A percentile compares a stretch with the other conserved stretches of the same genome.
These are phyloP conservation scores for Acanthamoeba royreba DNA, from an alignment of 208 protist genomes.

Conservation along the genomic window DNA sequence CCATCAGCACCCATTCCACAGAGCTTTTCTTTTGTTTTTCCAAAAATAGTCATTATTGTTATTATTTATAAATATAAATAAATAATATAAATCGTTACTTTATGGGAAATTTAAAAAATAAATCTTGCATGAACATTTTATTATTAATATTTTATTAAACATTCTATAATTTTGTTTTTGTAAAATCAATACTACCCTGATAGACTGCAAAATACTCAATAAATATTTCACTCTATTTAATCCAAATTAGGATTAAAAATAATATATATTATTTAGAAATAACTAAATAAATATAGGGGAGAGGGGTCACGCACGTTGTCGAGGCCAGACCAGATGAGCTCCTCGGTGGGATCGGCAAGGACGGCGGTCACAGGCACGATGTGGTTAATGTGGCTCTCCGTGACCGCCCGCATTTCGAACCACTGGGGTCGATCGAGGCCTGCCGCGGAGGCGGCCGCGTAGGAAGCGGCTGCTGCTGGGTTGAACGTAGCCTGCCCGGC, in stretches of 20 bases:
- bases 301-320: not conserved
- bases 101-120: too few relatives aligned
- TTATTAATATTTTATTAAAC: too few relatives aligned
- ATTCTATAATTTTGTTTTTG: too few relatives aligned
- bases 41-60: too few relatives aligned
- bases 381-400: not conserved
- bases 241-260: not conserved
- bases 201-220: too few relatives aligned
- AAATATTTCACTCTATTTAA: not conserved
- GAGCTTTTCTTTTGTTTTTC: too few relatives aligned
- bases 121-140: too few relatives aligned
- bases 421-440: not conserved
- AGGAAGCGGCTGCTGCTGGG: not conserved
- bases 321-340: conserved; percentile 23
- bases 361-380: not conserved
- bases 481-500: too few relatives aligned
- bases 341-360: not conserved
- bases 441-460: not conserved
- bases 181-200: too few relatives aligned
- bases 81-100: not conserved
- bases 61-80: not conserved
- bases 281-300: not conserved
- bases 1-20: too few relatives aligned
- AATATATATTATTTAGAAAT: not conserved
- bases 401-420: conserved; percentile 7